Base-by-base conservation (phyloP, 768 basidiomycete genomes). In the Cystobasidium tubakii region DNA sequence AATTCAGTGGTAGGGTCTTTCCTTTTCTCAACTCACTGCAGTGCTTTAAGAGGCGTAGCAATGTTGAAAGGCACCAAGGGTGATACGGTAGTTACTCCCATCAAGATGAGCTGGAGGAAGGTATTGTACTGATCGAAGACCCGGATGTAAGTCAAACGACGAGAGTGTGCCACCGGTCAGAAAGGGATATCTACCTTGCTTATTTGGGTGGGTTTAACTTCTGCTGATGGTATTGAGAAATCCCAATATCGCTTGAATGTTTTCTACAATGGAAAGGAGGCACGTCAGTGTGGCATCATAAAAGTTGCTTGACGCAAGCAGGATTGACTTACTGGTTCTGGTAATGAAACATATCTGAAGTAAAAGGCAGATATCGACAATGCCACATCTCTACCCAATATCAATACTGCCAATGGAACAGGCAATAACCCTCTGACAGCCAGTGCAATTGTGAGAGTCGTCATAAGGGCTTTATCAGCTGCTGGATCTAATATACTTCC, bases 401-500 rank as follows among this genome's bases (percentile, higher is more conserved):
- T 90, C 64, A 97, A 84, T 0, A 86, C 85, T 0, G 92, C 91
- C 1, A 99, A 42, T 17, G 29, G 76, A 94, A 94, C 77, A 10
- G 95, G 95, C 25, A 99, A 83, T 77, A 95, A 83, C 25, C 87
- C 88, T 76, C 90, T 88, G 85, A 89, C 86, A 0, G 92, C 87
- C 75, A 99, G 82, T 0, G 92, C 89, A 60, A 93, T 83, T 0
- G 91, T 91, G 78, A 99, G 83, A 0, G 94, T 97, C 0, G 96
- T 95, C 89, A 99, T 90, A 53, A 99, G 83, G 13, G 87, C 85
- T 82, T 99, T 99, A 85, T 99, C 96, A 1, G 96, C 96, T 0
- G 95, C 92, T 15, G 96, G 96, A 81, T 99, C 96, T 15, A 99
- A 85, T 73, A 98, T 92, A 10, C 91, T 90, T 23, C 96, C 96